A percentile compares a stretch with the other conserved stretches of the same genome.
These are phyloP conservation scores for Solanum pinnatisectum DNA, from an alignment of 257 asterid species.

Conservation along the genomic window DNA sequence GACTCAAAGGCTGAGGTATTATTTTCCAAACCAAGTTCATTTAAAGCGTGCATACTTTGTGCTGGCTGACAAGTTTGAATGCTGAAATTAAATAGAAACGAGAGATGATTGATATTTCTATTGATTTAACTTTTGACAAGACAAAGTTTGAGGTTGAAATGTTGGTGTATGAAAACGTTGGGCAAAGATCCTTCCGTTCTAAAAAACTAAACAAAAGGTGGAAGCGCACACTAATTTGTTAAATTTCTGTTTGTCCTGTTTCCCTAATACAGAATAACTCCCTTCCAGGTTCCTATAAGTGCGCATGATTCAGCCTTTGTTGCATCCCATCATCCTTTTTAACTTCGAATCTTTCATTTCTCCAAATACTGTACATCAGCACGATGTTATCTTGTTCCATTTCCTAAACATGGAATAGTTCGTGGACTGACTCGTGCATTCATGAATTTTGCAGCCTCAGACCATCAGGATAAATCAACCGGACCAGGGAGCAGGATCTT, in stretches of 20 bases:
- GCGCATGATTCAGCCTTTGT: background rate
- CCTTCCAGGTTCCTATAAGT: background rate
- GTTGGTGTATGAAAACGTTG: background rate
- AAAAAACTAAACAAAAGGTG: background rate
- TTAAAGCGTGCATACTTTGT: background rate
- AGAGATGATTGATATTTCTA: background rate
- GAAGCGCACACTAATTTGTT: background rate
- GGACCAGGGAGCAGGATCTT: conserved; percentile 52
- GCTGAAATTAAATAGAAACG: background rate
- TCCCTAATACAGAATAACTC: background rate
- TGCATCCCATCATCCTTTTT: background rate
- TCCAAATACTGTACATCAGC: background rate
- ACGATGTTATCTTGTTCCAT: background rate
- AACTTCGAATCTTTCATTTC: background rate
- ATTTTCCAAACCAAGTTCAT: background rate
- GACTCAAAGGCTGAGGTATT: conserved; percentile 75
- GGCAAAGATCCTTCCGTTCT: background rate
- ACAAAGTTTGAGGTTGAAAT: background rate
- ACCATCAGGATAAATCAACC: conserved; percentile 60
- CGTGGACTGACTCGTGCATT: conserved; percentile 1
- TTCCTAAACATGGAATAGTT: background rate
- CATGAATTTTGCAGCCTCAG: conserved; percentile 47
- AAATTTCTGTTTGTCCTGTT: background rate
- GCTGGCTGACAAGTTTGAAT: background rate
- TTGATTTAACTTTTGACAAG: background rate